Conservation (phyloP, 2,329 filamentous ascomycete genomes). For the Fusarium nisikadoi region DNA sequence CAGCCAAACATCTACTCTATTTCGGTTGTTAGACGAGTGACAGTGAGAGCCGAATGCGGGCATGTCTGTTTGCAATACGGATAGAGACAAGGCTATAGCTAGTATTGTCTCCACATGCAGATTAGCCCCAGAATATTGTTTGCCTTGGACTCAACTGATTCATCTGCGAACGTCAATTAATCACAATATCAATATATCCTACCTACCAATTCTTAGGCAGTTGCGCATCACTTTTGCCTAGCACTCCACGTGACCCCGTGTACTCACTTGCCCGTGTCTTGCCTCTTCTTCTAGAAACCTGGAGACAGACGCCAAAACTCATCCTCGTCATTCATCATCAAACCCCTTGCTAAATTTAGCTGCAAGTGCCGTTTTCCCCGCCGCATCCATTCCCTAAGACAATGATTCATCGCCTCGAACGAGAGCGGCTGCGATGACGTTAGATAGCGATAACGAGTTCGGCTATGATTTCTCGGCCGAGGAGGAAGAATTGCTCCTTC, state of each 20-base stretch:
- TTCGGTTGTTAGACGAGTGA: not conserved
- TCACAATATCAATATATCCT: not conserved
- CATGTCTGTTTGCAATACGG: constrained; percentile 22
- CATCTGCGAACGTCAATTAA: not conserved
- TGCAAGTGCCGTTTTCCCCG: constrained; percentile 5
- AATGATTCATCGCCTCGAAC: constrained; percentile 40
- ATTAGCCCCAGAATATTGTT: not conserved
- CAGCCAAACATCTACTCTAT: not conserved
- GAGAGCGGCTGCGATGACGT: constrained; percentile 25
- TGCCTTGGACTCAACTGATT: not conserved
- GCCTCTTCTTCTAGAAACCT: not conserved
- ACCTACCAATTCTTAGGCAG: constrained; percentile 5
- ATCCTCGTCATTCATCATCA: constrained; percentile 7
- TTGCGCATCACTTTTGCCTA: not conserved
- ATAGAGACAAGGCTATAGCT: constrained; percentile 1
- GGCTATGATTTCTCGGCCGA: constrained; percentile 59
- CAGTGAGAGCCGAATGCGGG: not conserved
- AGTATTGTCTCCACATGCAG: not conserved
- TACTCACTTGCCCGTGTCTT: constrained; percentile 18
- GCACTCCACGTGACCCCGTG: constrained; percentile 42
- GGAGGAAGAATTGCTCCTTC: constrained; percentile 56
- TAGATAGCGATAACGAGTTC: constrained; percentile 56
- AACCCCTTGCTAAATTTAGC: constrained; percentile 10
- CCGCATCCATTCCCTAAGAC: constrained; percentile 8
- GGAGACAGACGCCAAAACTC: constrained; percentile 7